These are phyloP conservation scores for Ustilago vetiveriae DNA, from an alignment of 1,284 basidiomycete species.

Conservation along the genomic window DNA sequence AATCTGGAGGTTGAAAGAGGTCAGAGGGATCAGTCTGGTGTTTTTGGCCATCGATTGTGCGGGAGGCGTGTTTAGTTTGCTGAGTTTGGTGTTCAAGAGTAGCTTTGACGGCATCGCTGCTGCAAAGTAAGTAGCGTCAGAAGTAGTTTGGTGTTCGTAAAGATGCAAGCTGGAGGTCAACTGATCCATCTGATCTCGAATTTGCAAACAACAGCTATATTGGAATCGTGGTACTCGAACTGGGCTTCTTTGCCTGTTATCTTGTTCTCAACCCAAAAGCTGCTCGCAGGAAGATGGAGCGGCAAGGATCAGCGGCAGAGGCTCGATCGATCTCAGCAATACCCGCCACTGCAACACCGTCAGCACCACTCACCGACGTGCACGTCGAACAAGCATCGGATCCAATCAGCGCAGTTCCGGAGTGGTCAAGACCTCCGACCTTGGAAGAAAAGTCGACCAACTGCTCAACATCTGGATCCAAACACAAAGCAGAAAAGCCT, in stretches of 20 bases:
- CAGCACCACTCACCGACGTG: too few relatives aligned
- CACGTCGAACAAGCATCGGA: too few relatives aligned
- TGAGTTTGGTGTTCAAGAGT: constrained; percentile 77
- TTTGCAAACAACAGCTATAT: constrained; percentile 72
- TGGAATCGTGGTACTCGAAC: constrained; percentile 73
- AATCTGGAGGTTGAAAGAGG: constrained; percentile 77
- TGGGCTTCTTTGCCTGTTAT: constrained; percentile 72
- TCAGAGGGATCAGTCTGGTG: constrained; percentile 76
- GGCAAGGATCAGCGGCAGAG: not conserved
- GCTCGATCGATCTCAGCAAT: not conserved
- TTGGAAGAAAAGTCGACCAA: constrained; percentile 27
- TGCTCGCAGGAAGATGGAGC: constrained; percentile 29
- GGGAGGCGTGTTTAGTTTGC: constrained; percentile 76
- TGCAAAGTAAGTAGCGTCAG: constrained; percentile 32
- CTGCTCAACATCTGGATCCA: too few relatives aligned
- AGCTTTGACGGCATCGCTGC: constrained; percentile 76
- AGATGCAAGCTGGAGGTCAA: too few relatives aligned
- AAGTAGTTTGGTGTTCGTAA: too few relatives aligned
- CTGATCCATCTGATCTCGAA: not conserved
- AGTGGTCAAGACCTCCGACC: constrained; percentile 30
- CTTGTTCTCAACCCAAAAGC: constrained; percentile 74
- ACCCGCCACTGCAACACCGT: not conserved
- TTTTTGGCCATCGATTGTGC: constrained; percentile 79
- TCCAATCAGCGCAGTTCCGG: too few relatives aligned
- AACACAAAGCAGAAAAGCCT: too few relatives aligned